Base-by-base conservation (phyloP, 139 green algal genomes). In the Pseudopediastrum boryanum region DNA sequence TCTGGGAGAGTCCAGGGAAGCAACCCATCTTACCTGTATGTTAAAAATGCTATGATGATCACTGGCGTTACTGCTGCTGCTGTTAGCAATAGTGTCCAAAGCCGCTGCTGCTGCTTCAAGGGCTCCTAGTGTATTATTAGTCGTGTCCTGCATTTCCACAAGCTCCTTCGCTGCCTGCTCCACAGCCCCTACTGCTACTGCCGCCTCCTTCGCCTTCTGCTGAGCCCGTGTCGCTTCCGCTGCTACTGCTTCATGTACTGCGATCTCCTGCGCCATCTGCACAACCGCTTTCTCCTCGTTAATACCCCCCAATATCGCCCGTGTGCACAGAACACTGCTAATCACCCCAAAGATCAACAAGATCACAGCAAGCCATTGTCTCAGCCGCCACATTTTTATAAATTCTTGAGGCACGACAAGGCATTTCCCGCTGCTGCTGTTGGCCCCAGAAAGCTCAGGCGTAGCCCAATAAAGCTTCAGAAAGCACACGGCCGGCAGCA, bases 201-300 rank as follows among this genome's bases (percentile, higher is more conserved):
- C 83, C 48, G 83, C 85, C 36, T 84, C 73, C 35, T 84, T 71
- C 4, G 86, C 86, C 56, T 88, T 88, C 33, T 84, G 69, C 43
- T 88, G 80, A 23, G 81, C 86, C 41, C 81, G 80, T 27, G 63
- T 83, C 2, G 85, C 77, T 76, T 87, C 64, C 42, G 71, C 80
- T 33, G 76, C 80, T 35, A 84, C 83, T 64, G 79, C 83, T 81
- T 95, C 87, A 39, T 92, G 85, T 0, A 85, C 85, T 19, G 85
- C 89, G 44, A 96, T 79, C 84, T 94, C 83, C 80, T 94, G 87
- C 16, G 91, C 92, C 66, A 96, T 76, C 70, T 92, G 82, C 71
- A 96, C 92, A 67, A 96, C 92, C 62, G 91, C 86, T 7, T 84
- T 80, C 77, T 96, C 92, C 80, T 96, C 83, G 35, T 86, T 75